Evolutionary conservation across 1,284 basidiomycete species (phyloP).

Genomic region (Tilletia horrida): DNA sequence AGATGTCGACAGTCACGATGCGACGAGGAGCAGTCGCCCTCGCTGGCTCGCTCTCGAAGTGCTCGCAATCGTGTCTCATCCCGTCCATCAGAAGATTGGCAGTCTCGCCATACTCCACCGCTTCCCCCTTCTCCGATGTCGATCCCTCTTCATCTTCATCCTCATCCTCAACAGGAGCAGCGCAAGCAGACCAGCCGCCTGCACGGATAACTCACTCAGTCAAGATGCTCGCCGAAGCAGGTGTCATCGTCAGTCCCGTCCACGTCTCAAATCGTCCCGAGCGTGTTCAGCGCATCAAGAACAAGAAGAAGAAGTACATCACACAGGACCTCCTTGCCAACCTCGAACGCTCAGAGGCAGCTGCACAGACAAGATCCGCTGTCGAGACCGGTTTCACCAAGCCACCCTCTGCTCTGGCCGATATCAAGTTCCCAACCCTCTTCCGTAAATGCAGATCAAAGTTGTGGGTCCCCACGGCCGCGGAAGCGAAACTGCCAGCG

Average conservation of each 20-base stretch:
- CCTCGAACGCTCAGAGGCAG: neutral
- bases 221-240: constrained; percentile 15
- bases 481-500: neutral
- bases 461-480: neutral
- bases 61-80: no score
- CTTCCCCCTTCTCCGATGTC: no score
- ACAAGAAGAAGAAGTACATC: neutral
- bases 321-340: neutral
- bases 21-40: no score
- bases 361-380: neutral
- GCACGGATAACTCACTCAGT: neutral
- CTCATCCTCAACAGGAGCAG: neutral
- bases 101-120: no score
- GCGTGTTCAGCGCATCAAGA: neutral
- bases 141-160: neutral
- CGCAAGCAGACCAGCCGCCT: neutral
- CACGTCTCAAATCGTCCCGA: neutral
- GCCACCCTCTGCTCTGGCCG: neutral
- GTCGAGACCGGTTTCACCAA: neutral
- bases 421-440: neutral
- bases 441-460: neutral
- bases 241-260: neutral
- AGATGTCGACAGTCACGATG: no score
- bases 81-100: no score
- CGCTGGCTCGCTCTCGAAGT: no score